Base-by-base conservation (phyloP, 495 filamentous ascomycete genomes). In the Penicillium lagena region DNA sequence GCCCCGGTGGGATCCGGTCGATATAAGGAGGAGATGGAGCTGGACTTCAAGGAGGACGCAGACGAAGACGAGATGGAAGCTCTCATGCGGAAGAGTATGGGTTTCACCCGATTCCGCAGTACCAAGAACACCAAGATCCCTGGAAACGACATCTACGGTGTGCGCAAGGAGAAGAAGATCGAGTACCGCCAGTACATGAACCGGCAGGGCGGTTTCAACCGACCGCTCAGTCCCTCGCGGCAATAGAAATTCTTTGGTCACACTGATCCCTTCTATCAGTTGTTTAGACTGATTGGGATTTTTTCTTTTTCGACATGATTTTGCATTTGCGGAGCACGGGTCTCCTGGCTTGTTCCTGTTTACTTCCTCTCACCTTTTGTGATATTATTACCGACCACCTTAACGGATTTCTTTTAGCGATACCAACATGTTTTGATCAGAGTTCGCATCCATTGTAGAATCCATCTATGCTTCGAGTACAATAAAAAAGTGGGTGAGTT, bases 151-250 rank as follows among this genome's bases (percentile, higher is more conserved):
- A 79, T 88, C 42, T 90, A 84, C 39, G 87, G 74, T 7, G 81
- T 96, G 28, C 70, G 85, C 46, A 96, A 95, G 75, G 91, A 95
- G 71, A 97, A 95, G 81, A 88, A 88, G 76, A 87, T 85, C 7
- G 81, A 94, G 75, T 96, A 96, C 59, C 75, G 93, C 59, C 93
- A 98, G 78, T 98, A 98, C 63, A 98, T 98, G 93, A 98, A 98
- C 64, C 84, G 93, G 43, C 67, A 81, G n/a, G 91, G 91, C 37
- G 93, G 93, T 35, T 98, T 98, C 75, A 98, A 98, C 65, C 72
- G 93, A 56, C 90, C 93, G 34, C 76, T 98, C 48, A 81, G 77
- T 59, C 81, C 81, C n/a, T 64, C 66, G 38, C 62, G 68, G 43
- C 62, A 51, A 60, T 48, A 27, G 29, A 43, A 37, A 37, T n/a